A percentile compares a stretch with the other conserved stretches of the same genome.
These are phyloP conservation scores for Martiniozyma abietophila DNA, from an alignment of 805 yeast species.

Conservation along the genomic window DNA sequence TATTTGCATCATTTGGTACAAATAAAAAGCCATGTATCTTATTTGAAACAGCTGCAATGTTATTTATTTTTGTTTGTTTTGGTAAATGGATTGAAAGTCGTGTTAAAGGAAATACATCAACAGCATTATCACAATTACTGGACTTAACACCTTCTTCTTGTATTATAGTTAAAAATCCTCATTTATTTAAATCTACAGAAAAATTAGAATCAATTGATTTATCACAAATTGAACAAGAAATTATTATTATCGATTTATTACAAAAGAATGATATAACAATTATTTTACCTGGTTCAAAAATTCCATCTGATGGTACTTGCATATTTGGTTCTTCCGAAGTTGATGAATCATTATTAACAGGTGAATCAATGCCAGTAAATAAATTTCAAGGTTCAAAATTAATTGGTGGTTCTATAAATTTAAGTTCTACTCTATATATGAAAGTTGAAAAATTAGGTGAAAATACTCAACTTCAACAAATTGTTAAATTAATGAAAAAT, in stretches of 20 bases:
- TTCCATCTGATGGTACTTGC: constrained; percentile 88
- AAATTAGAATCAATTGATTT: constrained; percentile 8
- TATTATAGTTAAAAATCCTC: constrained; percentile 42
- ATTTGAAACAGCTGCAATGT: constrained; percentile 84
- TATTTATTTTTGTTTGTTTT: constrained; percentile 70
- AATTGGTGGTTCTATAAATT: constrained; percentile 88
- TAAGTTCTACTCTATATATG: constrained; percentile 61
- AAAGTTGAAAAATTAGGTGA: constrained; percentile 66
- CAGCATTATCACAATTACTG: constrained; percentile 73
- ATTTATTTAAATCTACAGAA: constrained; percentile 6
- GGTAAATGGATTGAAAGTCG: constrained; percentile 89
- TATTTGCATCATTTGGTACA: constrained; percentile 35
- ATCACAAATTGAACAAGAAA: constrained; percentile 29
- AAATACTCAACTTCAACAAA: constrained; percentile 78
- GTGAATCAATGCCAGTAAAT: constrained; percentile 73
- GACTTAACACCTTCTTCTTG: constrained; percentile 77
- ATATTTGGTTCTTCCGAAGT: constrained; percentile 71
- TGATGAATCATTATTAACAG: constrained; percentile 86
- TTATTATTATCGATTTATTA: constrained; percentile 64
- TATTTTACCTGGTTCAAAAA: constrained; percentile 74
- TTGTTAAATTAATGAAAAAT: constrained; percentile 75
- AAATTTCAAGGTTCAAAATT: constrained; percentile 55
- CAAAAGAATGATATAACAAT: constrained; percentile 72
- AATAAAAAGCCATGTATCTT: constrained; percentile 53
- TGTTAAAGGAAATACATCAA: constrained; percentile 90